Evolutionary conservation across 805 yeast species (phyloP).

Genomic region (Teunomyces stri): DNA sequence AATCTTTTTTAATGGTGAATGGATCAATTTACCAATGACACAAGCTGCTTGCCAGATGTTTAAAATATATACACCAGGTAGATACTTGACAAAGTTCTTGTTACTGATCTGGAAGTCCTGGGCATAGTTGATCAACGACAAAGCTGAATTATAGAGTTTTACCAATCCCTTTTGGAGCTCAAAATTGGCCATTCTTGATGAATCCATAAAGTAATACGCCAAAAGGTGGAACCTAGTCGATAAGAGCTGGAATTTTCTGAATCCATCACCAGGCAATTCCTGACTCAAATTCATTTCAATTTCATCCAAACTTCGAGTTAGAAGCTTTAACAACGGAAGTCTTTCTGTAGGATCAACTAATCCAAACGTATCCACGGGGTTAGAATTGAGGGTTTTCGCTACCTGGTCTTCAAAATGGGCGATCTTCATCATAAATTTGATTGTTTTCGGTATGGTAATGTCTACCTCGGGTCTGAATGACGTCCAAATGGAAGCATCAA

Average conservation of each 20-base stretch:
- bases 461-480: conserved; percentile 40
- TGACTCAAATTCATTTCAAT: conserved; percentile 55
- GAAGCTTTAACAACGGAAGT: conserved; percentile 67
- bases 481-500: conserved; percentile 66
- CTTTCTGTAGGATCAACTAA: conserved; percentile 67
- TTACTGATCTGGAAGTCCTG: conserved; percentile 57
- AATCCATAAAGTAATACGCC: conserved; percentile 79
- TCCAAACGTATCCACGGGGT: conserved; percentile 64
- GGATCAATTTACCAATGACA: conserved; percentile 72
- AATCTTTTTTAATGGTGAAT: conserved; percentile 66
- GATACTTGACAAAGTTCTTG: conserved; percentile 63
- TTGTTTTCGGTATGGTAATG: conserved; percentile 47
- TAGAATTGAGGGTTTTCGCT: conserved; percentile 70
- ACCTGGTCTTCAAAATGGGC: conserved; percentile 85
- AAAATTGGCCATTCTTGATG: conserved; percentile 45
- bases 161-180: conserved; percentile 74
- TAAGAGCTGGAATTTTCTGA: conserved; percentile 64
- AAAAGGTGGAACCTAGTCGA: conserved; percentile 79
- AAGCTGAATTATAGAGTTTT: conserved; percentile 75
- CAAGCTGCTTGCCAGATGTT: conserved; percentile 92
- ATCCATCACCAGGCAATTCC: conserved; percentile 56
- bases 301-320: conserved; percentile 72
- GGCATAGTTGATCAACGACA: conserved; percentile 67
- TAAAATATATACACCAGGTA: conserved; percentile 80
- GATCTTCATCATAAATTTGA: conserved; percentile 76